Percentiles rank a stretch among this genome's conserved stretches.
phyloP scores from a whole-genome alignment of 306 rosid species.

The Pyrus pyrifolia region DNA sequence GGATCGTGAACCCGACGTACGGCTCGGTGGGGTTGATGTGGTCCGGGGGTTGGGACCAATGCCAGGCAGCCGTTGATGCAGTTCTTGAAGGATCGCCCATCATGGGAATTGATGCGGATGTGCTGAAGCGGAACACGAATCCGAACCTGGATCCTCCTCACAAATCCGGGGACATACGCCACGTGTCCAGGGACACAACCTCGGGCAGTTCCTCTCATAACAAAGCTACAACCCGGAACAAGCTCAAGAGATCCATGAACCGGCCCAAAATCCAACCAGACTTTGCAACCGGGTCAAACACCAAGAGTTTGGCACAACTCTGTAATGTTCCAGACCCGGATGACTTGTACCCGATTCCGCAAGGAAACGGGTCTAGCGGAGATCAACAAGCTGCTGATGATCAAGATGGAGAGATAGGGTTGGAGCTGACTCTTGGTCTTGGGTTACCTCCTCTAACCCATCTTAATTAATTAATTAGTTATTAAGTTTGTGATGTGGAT shows the following conservation, averaged over 20 bases:
- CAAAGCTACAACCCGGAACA: conserved; percentile 9
- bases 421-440: conserved; percentile 46
- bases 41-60: conserved; percentile 43
- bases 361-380: neutral
- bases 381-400: neutral
- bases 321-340: neutral
- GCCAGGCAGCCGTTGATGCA: conserved; percentile 56
- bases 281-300: neutral
- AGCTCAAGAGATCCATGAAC: conserved; percentile 25
- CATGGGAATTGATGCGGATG: neutral
- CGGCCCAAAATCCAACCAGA: conserved; percentile 6
- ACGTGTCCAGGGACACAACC: conserved; percentile 22
- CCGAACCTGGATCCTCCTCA: neutral
- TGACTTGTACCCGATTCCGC: neutral
- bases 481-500: neutral
- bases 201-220: neutral
- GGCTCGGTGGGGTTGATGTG: conserved; percentile 60
- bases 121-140: neutral
- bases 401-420: conserved; percentile 4
- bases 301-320: neutral
- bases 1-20: conserved; percentile 55
- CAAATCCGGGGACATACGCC: conserved; percentile 31
- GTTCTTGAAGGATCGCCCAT: conserved; percentile 39
- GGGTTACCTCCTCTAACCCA: conserved; percentile 7
- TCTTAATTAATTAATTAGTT: neutral